Evolutionary conservation across 768 basidiomycete species (phyloP), one percentile per base, ranked within the genome.

Genomic region (Termitomyces sp.): DNA sequence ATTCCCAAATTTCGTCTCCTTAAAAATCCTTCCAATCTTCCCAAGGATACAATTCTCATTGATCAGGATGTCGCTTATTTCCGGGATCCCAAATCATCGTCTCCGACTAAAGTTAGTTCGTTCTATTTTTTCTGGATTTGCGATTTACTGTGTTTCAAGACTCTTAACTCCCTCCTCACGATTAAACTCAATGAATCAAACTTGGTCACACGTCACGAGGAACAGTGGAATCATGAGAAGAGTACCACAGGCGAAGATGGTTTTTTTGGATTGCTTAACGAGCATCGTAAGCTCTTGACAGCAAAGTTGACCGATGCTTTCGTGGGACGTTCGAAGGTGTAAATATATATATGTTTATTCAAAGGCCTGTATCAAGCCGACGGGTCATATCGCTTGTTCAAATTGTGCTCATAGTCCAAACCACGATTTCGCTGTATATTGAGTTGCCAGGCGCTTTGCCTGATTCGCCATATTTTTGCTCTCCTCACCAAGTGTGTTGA

Each of bases 401-500:
- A 33, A 16, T 3, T 12, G 5, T 35, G 3, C n/a, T 30, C 7
- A 56, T 47, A 85, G 78, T 16, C 79, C 78, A 70, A 89, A 84
- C 87, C 87, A 89, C 33, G 78, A 76, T 71, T 85, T 89, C 23
- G 84, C 77, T 1, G 79, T 78, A 64, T 88, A 85, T 64, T 85
- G 77, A 14, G 84, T 72, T 16, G 88, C 88, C 5, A 88, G 67
- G 43, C 77, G 75, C 67, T 86, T 89, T 6, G 88, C 87, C 83
- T 89, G 86, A 1, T 77, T 66, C 1, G 84, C 79, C 86, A 89
- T 87, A 63, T 73, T 80, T 66, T 77, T 82, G 66, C 86, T 88
- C 4, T 86, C 87, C 59, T 82, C 75, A 68, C 84, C 86, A n/a
- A 89, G 69, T 0, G 83, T 78, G 55, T 84, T 81, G 64, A 89